Conservation (phyloP, 495 filamentous ascomycete species). For the Penicillium crystallinum region DNA sequence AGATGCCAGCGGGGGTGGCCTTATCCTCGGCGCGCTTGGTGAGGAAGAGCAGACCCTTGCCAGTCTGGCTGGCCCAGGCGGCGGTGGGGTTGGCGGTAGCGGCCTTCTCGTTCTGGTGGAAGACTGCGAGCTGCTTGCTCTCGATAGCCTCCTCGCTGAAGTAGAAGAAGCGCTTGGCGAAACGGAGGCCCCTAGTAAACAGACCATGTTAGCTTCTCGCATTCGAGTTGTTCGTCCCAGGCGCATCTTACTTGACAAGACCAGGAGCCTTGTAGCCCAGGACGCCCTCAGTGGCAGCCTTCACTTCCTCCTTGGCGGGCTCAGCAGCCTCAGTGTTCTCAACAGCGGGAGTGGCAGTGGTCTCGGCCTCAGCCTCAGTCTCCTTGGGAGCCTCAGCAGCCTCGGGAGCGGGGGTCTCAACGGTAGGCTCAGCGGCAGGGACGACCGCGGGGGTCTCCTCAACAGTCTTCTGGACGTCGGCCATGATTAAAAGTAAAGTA, state of each 20-base stretch:
- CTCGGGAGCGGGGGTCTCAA: constrained; percentile 34
- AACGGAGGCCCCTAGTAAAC: constrained; percentile 53
- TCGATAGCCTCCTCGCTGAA: constrained; percentile 79
- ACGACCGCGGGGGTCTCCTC: constrained; percentile 43
- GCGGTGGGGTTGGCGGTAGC: constrained; percentile 67
- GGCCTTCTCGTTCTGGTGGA: constrained; percentile 83
- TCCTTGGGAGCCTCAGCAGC: constrained; percentile 35
- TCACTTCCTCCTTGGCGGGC: constrained; percentile 47
- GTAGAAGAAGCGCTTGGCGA: constrained; percentile 85
- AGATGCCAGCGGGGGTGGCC: constrained; percentile 68
- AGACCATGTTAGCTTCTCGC: not conserved
- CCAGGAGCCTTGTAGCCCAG: constrained; percentile 85
- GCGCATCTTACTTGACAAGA: constrained; percentile 74
- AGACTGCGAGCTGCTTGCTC: constrained; percentile 64
- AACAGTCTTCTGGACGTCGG: constrained; percentile 46
- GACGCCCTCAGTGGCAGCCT: constrained; percentile 59
- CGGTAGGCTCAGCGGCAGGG: constrained; percentile 32
- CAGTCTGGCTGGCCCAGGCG: constrained; percentile 87
- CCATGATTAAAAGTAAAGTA: constrained; percentile 40
- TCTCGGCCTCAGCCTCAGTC: constrained; percentile 29
- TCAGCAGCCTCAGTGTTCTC: constrained; percentile 42
- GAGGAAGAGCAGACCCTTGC: constrained; percentile 92
- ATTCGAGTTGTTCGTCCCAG: not conserved
- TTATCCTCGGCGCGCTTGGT: constrained; percentile 82
- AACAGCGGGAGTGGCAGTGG: constrained; percentile 16